phyloP scores from a whole-genome alignment of 2,329 filamentous ascomycete species.

The Ambrosiella beaveri region DNA sequence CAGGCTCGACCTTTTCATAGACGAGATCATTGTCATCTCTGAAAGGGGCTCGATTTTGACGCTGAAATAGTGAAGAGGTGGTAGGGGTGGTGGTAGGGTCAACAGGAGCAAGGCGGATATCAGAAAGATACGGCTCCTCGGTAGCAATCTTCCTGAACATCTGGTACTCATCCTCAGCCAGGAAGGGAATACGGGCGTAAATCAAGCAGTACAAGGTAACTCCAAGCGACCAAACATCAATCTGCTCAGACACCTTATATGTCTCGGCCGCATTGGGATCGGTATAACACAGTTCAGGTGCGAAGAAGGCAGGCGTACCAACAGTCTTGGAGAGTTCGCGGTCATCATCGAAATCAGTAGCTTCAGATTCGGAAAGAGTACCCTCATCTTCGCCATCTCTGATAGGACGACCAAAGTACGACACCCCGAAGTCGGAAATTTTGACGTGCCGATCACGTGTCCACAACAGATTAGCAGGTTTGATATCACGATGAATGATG shows the following conservation, averaged over 20 bases:
- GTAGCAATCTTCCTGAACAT: slow-evolving; percentile 86
- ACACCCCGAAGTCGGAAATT: slow-evolving; percentile 97
- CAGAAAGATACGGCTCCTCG: slow-evolving; percentile 79
- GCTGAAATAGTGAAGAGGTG: slow-evolving; percentile 36
- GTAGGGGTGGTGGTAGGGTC: slow-evolving; percentile 40
- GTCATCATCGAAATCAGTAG: slow-evolving; percentile 76
- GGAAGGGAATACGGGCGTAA: slow-evolving; percentile 82
- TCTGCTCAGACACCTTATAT: slow-evolving; percentile 74
- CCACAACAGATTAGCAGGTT: slow-evolving; percentile 79
- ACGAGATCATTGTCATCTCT: slow-evolving; percentile 60
- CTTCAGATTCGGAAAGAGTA: slow-evolving; percentile 60
- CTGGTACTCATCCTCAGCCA: slow-evolving; percentile 78
- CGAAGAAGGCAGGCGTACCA: slow-evolving; percentile 93
- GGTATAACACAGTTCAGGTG: slow-evolving; percentile 86
- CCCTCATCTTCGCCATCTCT: slow-evolving; percentile 67
- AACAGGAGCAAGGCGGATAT: slow-evolving; percentile 61
- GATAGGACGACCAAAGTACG: slow-evolving; percentile 81
- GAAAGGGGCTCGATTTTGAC: slow-evolving; percentile 47
- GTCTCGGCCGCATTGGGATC: slow-evolving; percentile 47
- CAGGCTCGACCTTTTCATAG: slow-evolving; percentile 73
- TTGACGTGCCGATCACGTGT: slow-evolving; percentile 76
- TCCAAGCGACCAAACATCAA: slow-evolving; percentile 93
- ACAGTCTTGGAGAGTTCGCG: slow-evolving; percentile 96
- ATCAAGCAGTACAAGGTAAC: slow-evolving; percentile 93
- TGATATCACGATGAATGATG: slow-evolving; percentile 71